phyloP scores from a whole-genome alignment of 2,329 filamentous ascomycete species.

The Cercospora beticola region DNA sequence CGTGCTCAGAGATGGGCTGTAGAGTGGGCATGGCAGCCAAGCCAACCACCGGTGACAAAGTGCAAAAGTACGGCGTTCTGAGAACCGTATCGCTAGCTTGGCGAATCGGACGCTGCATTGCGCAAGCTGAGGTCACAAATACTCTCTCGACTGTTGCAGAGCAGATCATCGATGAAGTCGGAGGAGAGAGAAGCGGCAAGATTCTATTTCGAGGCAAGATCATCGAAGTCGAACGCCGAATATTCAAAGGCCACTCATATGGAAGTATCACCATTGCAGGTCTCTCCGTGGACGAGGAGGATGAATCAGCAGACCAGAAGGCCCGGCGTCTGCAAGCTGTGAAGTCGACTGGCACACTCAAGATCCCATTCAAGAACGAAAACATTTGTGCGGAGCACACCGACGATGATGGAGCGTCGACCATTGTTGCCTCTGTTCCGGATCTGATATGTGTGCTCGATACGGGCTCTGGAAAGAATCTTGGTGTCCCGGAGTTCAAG shows the following conservation, averaged over 20 bases:
- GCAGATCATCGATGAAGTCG: slow-evolving; percentile 59
- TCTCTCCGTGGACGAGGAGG: slow-evolving; percentile 27
- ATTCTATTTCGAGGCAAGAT: slow-evolving; percentile 66
- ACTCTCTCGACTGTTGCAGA: slow-evolving; percentile 57
- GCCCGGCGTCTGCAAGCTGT: slow-evolving; percentile 31
- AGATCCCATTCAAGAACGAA: slow-evolving; percentile 72
- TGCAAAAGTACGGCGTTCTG: slow-evolving; percentile 40
- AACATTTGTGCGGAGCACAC: slow-evolving; percentile 61
- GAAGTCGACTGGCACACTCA: slow-evolving; percentile 52
- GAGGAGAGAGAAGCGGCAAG: slow-evolving; percentile 53
- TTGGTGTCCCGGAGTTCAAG: slow-evolving; percentile 57
- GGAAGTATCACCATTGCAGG: slow-evolving; percentile 56
- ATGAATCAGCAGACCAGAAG: slow-evolving; percentile 37
- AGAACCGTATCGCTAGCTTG: slow-evolving; percentile 48
- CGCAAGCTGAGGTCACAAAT: slow-evolving; percentile 51
- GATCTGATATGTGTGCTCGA: slow-evolving; percentile 54
- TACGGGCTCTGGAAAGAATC: slow-evolving; percentile 49
- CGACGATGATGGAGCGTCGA: slow-evolving; percentile 39
- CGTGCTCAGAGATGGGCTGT: slow-evolving; percentile 44
- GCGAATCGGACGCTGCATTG: slow-evolving; percentile 61
- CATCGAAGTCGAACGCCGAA: slow-evolving; percentile 56
- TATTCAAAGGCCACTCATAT: slow-evolving; percentile 60
- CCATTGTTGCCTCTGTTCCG: slow-evolving; percentile 50
- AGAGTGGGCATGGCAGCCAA: slow-evolving; percentile 44
- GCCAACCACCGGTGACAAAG: slow-evolving; percentile 42